phyloP scores from a whole-genome alignment of 2,329 filamentous ascomycete species.

The Xylariales sp. region DNA sequence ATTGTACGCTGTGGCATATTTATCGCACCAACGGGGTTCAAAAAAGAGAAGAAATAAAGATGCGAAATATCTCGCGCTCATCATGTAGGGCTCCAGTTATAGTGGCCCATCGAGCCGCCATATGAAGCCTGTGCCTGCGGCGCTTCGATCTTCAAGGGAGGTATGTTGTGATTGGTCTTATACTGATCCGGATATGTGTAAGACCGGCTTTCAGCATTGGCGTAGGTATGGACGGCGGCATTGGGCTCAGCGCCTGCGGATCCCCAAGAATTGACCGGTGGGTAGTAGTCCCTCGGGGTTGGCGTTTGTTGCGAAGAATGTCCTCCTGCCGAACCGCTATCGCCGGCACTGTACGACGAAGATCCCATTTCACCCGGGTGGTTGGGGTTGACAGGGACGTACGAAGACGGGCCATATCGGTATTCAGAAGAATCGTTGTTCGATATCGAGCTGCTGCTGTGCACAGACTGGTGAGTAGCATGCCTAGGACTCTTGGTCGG shows the following conservation, averaged over 20 bases:
- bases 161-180: slow-evolving; percentile 32
- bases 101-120: slow-evolving; percentile 48
- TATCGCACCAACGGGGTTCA: too few relatives aligned
- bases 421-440: slow-evolving; percentile 52
- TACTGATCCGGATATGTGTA: slow-evolving; percentile 48
- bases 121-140: slow-evolving; percentile 37
- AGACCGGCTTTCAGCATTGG: slow-evolving; percentile 35
- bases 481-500: slow-evolving; percentile 55
- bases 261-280: slow-evolving; percentile 47
- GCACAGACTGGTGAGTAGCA: slow-evolving; percentile 48
- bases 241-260: slow-evolving; percentile 42
- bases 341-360: slow-evolving; percentile 23
- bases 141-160: slow-evolving; percentile 28
- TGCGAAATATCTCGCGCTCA: too few relatives aligned
- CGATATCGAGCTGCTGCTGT: slow-evolving; percentile 42
- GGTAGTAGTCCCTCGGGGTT: slow-evolving; percentile 43
- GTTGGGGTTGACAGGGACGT: slow-evolving; percentile 28
- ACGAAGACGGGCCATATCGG: slow-evolving; percentile 48
- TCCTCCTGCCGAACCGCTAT: slow-evolving; percentile 10
- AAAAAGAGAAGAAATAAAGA: too few relatives aligned
- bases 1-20: too few relatives aligned
- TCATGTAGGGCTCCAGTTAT: slow-evolving; percentile 52
- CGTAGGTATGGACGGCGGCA: slow-evolving; percentile 38
- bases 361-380: slow-evolving; percentile 29
- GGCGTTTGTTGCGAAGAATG: slow-evolving; percentile 8